Percentiles rank a stretch among this genome's conserved stretches.
These are phyloP conservation scores for Botryotinia convoluta DNA, from an alignment of 2,329 filamentous ascomycete genomes.

Conservation along the genomic window DNA sequence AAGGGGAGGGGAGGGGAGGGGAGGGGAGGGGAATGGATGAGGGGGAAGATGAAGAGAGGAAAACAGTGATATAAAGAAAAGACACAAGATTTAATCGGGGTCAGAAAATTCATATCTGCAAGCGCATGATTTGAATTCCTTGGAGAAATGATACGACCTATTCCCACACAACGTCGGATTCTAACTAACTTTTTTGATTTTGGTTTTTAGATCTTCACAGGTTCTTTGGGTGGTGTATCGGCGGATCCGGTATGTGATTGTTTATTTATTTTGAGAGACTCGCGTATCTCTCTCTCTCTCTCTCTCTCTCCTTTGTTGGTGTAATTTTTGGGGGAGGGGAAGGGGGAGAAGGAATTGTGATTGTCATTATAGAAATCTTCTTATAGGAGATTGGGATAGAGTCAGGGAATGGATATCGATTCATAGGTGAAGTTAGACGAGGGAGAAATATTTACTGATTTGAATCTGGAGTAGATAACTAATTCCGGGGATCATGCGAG, in stretches of 20 bases:
- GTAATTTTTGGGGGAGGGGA: not conserved
- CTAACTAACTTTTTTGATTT: not conserved
- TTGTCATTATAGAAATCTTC: not conserved
- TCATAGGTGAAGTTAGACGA: not conserved
- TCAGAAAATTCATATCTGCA: not conserved
- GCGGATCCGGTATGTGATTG: conserved; percentile 13
- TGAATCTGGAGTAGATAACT: not conserved
- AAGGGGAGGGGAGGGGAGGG: rapidly evolving
- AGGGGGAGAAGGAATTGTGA: not conserved
- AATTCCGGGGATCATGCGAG: conserved; percentile 12
- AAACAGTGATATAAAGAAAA: not conserved
- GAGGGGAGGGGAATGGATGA: not conserved
- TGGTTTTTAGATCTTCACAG: conserved; percentile 7
- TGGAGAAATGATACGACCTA: rapidly evolving
- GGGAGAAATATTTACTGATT: not conserved
- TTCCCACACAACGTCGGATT: not conserved
- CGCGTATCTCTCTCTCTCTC: too few relatives aligned
- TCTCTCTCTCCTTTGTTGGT: not conserved
- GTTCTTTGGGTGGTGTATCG: conserved; percentile 10
- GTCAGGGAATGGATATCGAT: not conserved
- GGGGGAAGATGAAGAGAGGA: too few relatives aligned
- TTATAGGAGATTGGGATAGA: not conserved
- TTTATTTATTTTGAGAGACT: not conserved
- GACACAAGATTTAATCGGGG: not conserved
- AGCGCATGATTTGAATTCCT: not conserved